Percentiles rank a stretch among this genome's conserved stretches.
Conservation (phyloP, 345 rosid species). For the Noccaea caerulescens region DNA sequence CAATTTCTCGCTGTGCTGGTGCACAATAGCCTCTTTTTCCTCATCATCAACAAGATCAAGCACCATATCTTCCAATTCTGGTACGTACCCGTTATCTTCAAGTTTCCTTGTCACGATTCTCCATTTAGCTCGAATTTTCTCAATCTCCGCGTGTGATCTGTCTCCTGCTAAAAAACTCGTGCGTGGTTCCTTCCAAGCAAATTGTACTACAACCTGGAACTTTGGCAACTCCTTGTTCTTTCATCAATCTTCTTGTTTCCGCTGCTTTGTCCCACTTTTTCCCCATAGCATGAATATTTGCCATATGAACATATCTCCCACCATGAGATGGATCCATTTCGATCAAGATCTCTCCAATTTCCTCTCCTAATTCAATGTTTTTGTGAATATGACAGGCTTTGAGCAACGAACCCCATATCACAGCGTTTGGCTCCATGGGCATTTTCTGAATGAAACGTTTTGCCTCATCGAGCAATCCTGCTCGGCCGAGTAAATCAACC, state of each 20-base stretch:
- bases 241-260: constrained; percentile 60
- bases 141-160: constrained; percentile 50
- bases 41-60: constrained; percentile 53
- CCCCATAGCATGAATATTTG: constrained; percentile 57
- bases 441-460: constrained; percentile 51
- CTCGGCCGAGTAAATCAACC: constrained; percentile 80
- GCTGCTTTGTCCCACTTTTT: constrained; percentile 66
- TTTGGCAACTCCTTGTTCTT: constrained; percentile 53
- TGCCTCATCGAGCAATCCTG: constrained; percentile 65
- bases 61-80: constrained; percentile 46
- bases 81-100: constrained; percentile 54
- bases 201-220: constrained; percentile 70
- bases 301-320: constrained; percentile 63
- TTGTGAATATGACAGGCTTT: constrained; percentile 65
- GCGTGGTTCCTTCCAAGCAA: constrained; percentile 55
- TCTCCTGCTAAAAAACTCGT: constrained; percentile 65
- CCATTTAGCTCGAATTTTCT: constrained; percentile 54
- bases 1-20: constrained; percentile 72
- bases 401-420: constrained; percentile 68
- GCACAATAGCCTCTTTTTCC: constrained; percentile 57
- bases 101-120: constrained; percentile 46
- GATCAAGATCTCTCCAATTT: constrained; percentile 55
- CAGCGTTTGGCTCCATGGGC: constrained; percentile 68
- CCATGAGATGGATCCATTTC: constrained; percentile 60
- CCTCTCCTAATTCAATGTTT: constrained; percentile 57